phyloP scores from a whole-genome alignment of 139 green algal genomes.

The Volvox reticuliferus region DNA sequence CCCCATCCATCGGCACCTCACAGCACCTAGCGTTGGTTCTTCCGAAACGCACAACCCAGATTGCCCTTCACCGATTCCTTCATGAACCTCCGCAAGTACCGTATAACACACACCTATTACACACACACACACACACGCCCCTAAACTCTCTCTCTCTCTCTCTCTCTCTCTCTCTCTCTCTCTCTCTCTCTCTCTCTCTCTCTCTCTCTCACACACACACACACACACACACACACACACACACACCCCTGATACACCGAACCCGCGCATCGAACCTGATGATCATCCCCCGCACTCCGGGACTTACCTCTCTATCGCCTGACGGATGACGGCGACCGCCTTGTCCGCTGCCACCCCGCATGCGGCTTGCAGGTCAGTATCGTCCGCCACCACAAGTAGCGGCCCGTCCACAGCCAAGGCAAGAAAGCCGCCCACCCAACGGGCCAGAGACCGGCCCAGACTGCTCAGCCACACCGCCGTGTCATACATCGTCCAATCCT shows the following conservation, averaged over 20 bases:
- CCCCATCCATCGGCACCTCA: too few relatives aligned
- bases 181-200: too few relatives aligned
- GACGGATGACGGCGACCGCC: background rate
- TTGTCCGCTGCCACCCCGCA: conserved; percentile 15
- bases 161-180: background rate
- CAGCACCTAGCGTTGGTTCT: too few relatives aligned
- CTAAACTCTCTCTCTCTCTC: background rate
- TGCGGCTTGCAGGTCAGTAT: background rate
- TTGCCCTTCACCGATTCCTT: too few relatives aligned
- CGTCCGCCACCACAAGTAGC: conserved; percentile 18
- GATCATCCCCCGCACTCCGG: background rate
- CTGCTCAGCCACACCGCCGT: conserved; percentile 17
- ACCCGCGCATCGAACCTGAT: too few relatives aligned
- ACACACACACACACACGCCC: too few relatives aligned
- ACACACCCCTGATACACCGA: too few relatives aligned
- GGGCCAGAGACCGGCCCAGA: conserved; percentile 15
- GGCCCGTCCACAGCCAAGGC: conserved; percentile 27
- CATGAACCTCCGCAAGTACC: background rate
- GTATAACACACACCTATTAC: background rate
- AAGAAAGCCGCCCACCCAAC: conserved; percentile 13
- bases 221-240: too few relatives aligned
- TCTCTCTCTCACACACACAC: too few relatives aligned
- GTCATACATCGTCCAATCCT: conserved; percentile 47
- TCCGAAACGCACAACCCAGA: background rate
- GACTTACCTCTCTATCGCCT: conserved; percentile 18